Base-by-base conservation (phyloP, 495 filamentous ascomycete genomes). In the Stereocaulon alpinum region DNA sequence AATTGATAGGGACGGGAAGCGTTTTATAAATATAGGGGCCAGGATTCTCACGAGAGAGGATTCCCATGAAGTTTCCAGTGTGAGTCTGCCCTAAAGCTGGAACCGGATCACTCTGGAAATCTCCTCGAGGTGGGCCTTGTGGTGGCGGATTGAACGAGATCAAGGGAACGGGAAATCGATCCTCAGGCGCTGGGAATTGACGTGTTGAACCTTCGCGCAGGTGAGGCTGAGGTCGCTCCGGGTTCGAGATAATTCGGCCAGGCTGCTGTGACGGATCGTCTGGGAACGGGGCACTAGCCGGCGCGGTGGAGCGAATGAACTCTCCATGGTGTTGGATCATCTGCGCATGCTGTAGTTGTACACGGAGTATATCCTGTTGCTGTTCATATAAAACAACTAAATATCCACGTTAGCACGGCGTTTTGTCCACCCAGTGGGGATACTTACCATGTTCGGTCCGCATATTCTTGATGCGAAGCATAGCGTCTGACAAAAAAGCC, bases 401-500 rank as follows among this genome's bases (percentile, higher is more conserved):
- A 55, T 42, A 37, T 37, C 34, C 34, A 37, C 11, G 34, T 37
- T 37, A 37, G 34, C 34, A 37, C 1, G 34, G 37, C 9, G 34
- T 15, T 24, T 55, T 27, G 10, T 42, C n/a, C 17, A 29, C 37
- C 7, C 3, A n/a, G 32, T 10, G 11, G 0, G 7, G 1, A 17
- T 42, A 37, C 52, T 9, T 42, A 55, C 52, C 34, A 17, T 30
- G 14, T 15, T n/a, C 12, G n/a, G 40, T 40, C 37, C 53, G 49
- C 58, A 40, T 24, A 27, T 18, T 52, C 48, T 55, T 60, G 32
- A 60, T 60, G 22, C 53, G 40, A 6, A 20, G 11, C 30, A 34
- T 47, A 4, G 54, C 63, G 3, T 69, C 68, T 6, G 20, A 24
- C 27, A 69, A 44, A 37, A 69, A 69, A 10, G 63, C 60, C n/a